Conservation (phyloP, 306 rosid genomes). For the Neltuma alba region DNA sequence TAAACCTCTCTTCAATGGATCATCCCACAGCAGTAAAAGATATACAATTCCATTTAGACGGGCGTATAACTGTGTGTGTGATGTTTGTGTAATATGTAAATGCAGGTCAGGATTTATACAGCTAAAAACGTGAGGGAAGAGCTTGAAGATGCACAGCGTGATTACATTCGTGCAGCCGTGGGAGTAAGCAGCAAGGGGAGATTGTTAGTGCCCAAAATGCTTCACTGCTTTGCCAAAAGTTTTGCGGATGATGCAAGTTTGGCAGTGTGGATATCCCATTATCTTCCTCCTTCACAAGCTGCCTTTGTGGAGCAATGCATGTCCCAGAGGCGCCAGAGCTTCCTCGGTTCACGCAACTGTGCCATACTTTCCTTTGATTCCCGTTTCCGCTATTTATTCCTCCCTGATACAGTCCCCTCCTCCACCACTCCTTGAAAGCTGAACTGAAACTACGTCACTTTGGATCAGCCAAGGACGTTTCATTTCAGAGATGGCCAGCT, state of each 20-base stretch:
- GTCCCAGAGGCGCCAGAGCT: conserved; percentile 65
- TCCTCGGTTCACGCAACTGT: conserved; percentile 69
- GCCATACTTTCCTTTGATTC: conserved; percentile 74
- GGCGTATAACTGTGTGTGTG: not conserved
- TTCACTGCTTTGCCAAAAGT: conserved; percentile 69
- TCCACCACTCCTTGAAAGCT: not conserved
- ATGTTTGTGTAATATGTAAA: not conserved
- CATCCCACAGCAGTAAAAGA: not conserved
- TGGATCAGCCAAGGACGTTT: not conserved
- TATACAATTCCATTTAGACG: not conserved
- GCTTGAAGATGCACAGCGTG: conserved; percentile 69
- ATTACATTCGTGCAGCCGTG: conserved; percentile 69
- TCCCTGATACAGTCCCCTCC: conserved; percentile 38
- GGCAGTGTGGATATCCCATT: conserved; percentile 76
- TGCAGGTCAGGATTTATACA: conserved; percentile 66
- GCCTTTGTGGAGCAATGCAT: conserved; percentile 69
- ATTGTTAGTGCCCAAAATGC: conserved; percentile 70
- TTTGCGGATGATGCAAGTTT: conserved; percentile 62
- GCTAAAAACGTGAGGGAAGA: conserved; percentile 60
- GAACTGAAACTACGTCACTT: not conserved
- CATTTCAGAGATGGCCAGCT: not conserved
- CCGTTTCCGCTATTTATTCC: conserved; percentile 67
- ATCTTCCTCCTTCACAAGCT: conserved; percentile 71
- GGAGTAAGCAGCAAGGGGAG: conserved; percentile 75
- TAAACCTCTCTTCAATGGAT: not conserved